A percentile compares a stretch with the other conserved stretches of the same genome.
Evolutionary conservation across 1,139 yeast species (phyloP).

Genomic region (Suhomyces chickasaworum): DNA sequence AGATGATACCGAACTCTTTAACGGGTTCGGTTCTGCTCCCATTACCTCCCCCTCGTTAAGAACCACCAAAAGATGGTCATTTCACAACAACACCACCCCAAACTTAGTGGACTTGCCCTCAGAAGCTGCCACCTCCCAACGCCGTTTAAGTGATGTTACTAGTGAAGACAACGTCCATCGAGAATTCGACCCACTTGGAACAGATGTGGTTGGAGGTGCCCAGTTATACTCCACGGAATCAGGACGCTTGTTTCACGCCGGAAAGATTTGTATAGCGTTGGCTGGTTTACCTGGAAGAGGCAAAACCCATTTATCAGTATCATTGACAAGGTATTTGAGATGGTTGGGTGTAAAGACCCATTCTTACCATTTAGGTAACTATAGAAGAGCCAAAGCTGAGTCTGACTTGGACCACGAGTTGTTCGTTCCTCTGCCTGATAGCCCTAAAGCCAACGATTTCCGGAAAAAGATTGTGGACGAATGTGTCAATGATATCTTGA

Average conservation of each 20-base stretch:
- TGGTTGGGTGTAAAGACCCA: slow-evolving; percentile 96
- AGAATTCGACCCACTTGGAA: slow-evolving; percentile 58
- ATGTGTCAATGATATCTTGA: slow-evolving; percentile 69
- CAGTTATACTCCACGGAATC: slow-evolving; percentile 89
- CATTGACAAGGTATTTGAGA: slow-evolving; percentile 84
- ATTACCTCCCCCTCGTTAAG: slow-evolving; percentile 26
- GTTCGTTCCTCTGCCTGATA: slow-evolving; percentile 62
- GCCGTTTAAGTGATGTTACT: slow-evolving; percentile 46
- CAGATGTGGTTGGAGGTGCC: slow-evolving; percentile 48
- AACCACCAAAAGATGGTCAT: slow-evolving; percentile 49
- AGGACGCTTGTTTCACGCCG: slow-evolving; percentile 92
- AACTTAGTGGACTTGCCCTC: slow-evolving; percentile 39
- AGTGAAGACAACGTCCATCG: slow-evolving; percentile 58
- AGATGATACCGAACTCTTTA: slow-evolving; percentile 38
- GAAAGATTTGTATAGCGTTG: slow-evolving; percentile 83
- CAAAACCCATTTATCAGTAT: slow-evolving; percentile 88
- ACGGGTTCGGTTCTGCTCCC: slow-evolving; percentile 46
- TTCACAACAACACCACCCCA: slow-evolving; percentile 41
- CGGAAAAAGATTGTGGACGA: slow-evolving; percentile 62
- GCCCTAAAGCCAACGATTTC: slow-evolving; percentile 53
- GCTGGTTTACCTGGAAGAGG: slow-evolving; percentile 98
- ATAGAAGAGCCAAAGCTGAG: slow-evolving; percentile 65
- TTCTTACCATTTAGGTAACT: slow-evolving; percentile 90
- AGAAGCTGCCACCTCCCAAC: slow-evolving; percentile 26
- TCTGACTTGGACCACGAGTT: slow-evolving; percentile 67